Evolutionary conservation across 2,329 filamentous ascomycete species (phyloP).

Genomic region (Atkinsonella texensis): DNA sequence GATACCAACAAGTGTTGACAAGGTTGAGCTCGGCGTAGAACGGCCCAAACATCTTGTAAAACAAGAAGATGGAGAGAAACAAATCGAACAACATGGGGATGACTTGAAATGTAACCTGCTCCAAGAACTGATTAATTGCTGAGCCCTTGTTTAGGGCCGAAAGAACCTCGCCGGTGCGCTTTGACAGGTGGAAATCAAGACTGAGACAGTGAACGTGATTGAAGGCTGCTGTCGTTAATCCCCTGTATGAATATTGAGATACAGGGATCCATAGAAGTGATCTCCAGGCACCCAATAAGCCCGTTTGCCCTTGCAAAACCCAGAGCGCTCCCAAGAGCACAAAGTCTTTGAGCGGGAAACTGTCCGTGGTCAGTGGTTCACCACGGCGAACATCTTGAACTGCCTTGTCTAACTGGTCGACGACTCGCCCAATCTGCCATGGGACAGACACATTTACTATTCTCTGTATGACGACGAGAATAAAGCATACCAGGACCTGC

Average conservation of each 20-base stretch:
- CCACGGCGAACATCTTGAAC: conserved; percentile 35
- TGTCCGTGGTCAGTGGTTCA: conserved; percentile 20
- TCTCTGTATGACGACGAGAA: conserved; percentile 68
- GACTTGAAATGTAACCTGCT: conserved; percentile 92
- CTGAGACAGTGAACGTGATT: conserved; percentile 94
- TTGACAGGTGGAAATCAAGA: conserved; percentile 91
- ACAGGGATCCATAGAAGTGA: conserved; percentile 92
- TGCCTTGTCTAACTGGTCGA: conserved; percentile 50
- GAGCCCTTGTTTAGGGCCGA: conserved; percentile 94
- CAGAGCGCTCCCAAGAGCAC: conserved; percentile 50
- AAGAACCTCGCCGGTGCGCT: conserved; percentile 90
- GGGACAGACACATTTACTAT: conserved; percentile 81
- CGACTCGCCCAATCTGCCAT: conserved; percentile 66
- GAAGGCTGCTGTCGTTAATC: conserved; percentile 87
- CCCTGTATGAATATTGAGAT: conserved; percentile 91
- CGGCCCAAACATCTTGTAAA: conserved; percentile 49
- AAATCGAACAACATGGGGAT: conserved; percentile 91
- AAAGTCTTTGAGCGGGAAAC: conserved; percentile 25
- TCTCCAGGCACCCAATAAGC: conserved; percentile 70
- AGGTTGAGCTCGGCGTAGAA: conserved; percentile 84
- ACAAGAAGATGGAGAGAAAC: conserved; percentile 65
- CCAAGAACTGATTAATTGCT: conserved; percentile 91
- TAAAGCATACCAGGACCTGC: conserved; percentile 70
- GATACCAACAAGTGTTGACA: conserved; percentile 88
- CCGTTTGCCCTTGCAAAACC: conserved; percentile 81